Percentiles rank a stretch among this genome's conserved stretches.
These are phyloP conservation scores for Solanum aculeatissimum DNA, from an alignment of 305 asterid genomes.

Conservation along the genomic window DNA sequence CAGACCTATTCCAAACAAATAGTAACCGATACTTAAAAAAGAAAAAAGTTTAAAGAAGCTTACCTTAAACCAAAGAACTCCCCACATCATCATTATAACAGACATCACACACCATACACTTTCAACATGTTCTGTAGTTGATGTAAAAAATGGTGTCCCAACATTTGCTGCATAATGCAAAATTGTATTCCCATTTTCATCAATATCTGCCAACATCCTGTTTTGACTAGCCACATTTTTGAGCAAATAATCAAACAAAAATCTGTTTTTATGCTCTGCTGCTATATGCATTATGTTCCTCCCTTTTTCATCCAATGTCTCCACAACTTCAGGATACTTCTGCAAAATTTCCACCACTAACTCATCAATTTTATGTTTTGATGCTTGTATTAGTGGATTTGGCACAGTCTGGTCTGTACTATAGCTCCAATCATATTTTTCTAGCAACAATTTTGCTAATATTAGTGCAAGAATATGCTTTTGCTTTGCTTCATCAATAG, in stretches of 20 bases:
- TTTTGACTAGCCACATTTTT: neutral
- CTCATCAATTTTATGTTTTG: neutral
- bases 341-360: neutral
- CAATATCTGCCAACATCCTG: neutral
- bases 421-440: neutral
- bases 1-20: neutral
- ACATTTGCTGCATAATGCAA: conserved; percentile 1
- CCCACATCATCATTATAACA: neutral
- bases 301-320: neutral
- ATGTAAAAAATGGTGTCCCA: neutral
- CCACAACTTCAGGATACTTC: neutral
- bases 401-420: neutral
- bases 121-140: neutral
- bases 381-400: neutral
- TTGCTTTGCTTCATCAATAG: conserved; percentile 2
- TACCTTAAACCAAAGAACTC: conserved; percentile 6
- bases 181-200: neutral
- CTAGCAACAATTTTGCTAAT: neutral
- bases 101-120: neutral
- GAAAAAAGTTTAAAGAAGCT: accelerated
- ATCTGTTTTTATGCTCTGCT: neutral
- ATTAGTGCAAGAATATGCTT: neutral
- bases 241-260: neutral
- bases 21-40: neutral
- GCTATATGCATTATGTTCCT: conserved; percentile 1